phyloP scores from a whole-genome alignment of 306 rosid species.

The Coriaria nepalensis region DNA sequence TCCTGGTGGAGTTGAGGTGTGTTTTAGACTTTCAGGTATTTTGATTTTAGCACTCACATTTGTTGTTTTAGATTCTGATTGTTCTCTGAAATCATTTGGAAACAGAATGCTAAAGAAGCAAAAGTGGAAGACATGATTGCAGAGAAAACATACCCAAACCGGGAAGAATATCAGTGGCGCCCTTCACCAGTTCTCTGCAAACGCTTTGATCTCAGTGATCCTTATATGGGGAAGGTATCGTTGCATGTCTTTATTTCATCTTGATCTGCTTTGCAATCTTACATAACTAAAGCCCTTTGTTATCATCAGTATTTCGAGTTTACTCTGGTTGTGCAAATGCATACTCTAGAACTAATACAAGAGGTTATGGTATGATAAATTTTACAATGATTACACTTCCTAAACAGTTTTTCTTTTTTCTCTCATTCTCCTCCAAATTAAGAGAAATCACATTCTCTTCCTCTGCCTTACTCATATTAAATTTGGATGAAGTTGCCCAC shows the following conservation, averaged over 20 bases:
- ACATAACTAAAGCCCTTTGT: constrained; percentile 4
- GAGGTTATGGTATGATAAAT: no score
- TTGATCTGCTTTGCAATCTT: constrained; percentile 4
- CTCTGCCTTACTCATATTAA: no score
- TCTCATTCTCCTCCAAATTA: no score
- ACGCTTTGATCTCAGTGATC: constrained; percentile 94
- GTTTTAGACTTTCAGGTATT: constrained; percentile 12
- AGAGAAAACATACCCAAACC: constrained; percentile 52
- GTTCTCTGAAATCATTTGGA: constrained; percentile 20
- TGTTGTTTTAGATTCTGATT: constrained; percentile 13
- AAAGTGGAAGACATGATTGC: constrained; percentile 30
- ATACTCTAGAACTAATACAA: no score
- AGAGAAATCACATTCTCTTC: no score
- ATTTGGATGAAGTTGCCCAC: constrained; percentile 1
- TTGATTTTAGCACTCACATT: constrained; percentile 15
- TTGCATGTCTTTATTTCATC: constrained; percentile 2
- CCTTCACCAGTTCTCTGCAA: constrained; percentile 91
- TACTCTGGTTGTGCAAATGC: no score
- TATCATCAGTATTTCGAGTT: no score
- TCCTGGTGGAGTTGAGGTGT: constrained; percentile 73
- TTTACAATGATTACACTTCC: no score
- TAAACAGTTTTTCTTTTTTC: no score
- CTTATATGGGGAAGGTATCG: constrained; percentile 88
- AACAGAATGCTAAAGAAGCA: constrained; percentile 51
- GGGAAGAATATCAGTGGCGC: constrained; percentile 92